phyloP scores from a whole-genome alignment of 2,329 filamentous ascomycete genomes.

The Shiraia bambusicola region DNA sequence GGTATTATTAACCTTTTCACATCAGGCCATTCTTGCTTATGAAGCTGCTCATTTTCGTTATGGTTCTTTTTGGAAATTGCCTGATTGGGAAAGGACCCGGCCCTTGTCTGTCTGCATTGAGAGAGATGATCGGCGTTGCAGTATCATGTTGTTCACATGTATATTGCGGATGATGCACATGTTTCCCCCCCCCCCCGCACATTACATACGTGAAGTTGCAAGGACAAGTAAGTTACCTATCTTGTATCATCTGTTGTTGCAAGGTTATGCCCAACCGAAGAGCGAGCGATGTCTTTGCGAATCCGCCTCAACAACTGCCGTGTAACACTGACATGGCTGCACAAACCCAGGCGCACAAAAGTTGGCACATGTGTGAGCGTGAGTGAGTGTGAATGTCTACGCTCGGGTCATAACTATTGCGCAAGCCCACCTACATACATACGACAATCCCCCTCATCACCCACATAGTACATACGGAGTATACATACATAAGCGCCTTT shows the following conservation, averaged over 20 bases:
- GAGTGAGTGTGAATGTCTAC: too few species aligned
- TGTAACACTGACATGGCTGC: conserved; percentile 14
- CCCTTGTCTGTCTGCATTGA: too few species aligned
- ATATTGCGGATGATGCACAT: not conserved
- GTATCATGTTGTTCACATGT: not conserved
- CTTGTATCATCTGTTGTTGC: not conserved
- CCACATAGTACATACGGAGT: too few species aligned
- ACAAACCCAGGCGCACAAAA: conserved; percentile 9
- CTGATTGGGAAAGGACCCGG: too few species aligned
- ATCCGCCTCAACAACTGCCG: conserved; percentile 17
- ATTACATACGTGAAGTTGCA: too few species aligned
- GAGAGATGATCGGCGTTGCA: too few species aligned
- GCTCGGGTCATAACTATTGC: conserved; percentile 9
- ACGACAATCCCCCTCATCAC: conserved; percentile 19
- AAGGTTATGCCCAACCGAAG: not conserved
- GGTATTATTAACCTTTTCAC: too few species aligned
- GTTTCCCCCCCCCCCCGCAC: too few species aligned
- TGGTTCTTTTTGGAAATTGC: too few species aligned
- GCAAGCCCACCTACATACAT: conserved; percentile 8
- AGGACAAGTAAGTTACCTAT: too few species aligned
- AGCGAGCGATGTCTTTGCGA: not conserved
- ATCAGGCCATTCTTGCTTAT: too few species aligned
- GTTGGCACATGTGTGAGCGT: conserved; percentile 13
- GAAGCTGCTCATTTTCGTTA: too few species aligned
- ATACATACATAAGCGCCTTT: conserved; percentile 31